Evolutionary conservation across 139 green algal species (phyloP).

Genomic region (Coelastrella sp.): DNA sequence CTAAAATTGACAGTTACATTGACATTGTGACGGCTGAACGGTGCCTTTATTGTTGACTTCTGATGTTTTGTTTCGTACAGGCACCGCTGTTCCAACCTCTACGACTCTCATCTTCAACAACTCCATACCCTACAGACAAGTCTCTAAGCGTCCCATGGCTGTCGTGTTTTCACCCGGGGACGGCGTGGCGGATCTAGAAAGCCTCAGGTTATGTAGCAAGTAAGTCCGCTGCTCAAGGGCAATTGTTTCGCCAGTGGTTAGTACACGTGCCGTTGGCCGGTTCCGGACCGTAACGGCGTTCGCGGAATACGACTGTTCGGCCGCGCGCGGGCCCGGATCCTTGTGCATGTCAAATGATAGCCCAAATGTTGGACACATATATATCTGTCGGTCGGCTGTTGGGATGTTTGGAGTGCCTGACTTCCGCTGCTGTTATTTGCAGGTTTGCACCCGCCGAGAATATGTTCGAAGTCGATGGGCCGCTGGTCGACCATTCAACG

Average conservation of each 20-base stretch:
- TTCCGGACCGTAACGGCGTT: no score
- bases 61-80: background rate
- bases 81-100: background rate
- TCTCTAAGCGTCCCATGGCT: background rate
- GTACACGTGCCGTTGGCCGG: no score
- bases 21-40: no score
- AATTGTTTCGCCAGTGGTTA: no score
- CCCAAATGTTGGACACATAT: no score
- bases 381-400: no score
- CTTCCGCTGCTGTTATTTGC: background rate
- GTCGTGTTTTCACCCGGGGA: background rate
- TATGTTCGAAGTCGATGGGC: background rate
- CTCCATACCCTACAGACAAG: background rate
- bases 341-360: background rate
- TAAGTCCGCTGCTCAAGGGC: background rate
- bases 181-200: background rate
- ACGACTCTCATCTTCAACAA: background rate
- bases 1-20: no score
- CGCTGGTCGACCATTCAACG: background rate
- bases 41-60: no score
- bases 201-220: conserved; percentile 8
- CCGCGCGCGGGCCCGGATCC: no score
- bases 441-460: background rate
- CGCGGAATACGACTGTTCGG: no score
- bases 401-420: no score